Conservation (phyloP, 164 flowering plant species). For the Stephania yunnanensis region DNA sequence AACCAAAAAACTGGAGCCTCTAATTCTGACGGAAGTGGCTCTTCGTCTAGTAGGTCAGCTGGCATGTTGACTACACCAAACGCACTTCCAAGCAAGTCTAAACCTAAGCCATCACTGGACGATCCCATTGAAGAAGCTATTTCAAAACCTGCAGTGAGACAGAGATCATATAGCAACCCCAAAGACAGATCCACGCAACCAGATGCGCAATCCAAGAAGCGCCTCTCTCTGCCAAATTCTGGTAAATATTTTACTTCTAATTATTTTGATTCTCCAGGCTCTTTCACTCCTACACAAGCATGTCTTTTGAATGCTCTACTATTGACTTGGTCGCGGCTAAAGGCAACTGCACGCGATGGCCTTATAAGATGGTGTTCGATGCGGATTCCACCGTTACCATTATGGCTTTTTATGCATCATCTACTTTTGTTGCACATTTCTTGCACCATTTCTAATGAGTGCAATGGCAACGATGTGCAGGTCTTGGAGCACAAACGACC, state of each 20-base stretch:
- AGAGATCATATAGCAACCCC: conserved; percentile 81
- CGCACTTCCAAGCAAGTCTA: conserved; percentile 30
- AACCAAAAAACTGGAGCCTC: conserved; percentile 48
- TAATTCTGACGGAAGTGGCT: conserved; percentile 61
- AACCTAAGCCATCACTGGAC: conserved; percentile 38
- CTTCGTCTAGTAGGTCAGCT: conserved; percentile 55
- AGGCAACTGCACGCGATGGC: background rate
- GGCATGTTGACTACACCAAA: conserved; percentile 34
- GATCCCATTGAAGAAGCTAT: conserved; percentile 45
- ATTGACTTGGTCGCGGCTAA: background rate
- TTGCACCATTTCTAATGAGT: background rate
- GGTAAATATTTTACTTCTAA: conserved; percentile 36
- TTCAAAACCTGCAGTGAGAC: conserved; percentile 28
- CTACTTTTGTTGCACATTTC: background rate
- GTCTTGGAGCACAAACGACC: conserved; percentile 28
- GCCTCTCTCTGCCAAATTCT: conserved; percentile 64
- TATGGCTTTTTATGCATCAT: background rate
- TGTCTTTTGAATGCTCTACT: background rate
- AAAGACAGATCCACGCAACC: conserved; percentile 55
- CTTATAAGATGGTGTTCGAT: background rate
- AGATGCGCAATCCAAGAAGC: conserved; percentile 52
- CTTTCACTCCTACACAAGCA: background rate
- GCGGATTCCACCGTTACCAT: background rate
- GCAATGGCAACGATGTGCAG: conserved; percentile 19
- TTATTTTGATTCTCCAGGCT: background rate